A percentile compares a stretch with the other conserved stretches of the same genome.
Evolutionary conservation across 2,329 filamentous ascomycete species (phyloP).

Genomic region (Diaporthe citriasiana): DNA sequence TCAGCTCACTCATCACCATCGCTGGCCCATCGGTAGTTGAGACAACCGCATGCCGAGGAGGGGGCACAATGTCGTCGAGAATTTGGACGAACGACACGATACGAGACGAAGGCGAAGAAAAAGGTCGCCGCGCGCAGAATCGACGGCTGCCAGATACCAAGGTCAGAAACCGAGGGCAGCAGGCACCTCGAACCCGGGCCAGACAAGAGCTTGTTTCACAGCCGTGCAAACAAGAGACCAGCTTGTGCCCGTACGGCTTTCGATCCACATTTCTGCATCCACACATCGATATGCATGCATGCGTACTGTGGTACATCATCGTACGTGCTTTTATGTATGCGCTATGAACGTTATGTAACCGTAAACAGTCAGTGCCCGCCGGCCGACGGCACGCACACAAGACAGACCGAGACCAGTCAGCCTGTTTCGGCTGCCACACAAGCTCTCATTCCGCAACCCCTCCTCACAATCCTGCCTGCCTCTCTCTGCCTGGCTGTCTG

Average conservation of each 20-base stretch:
- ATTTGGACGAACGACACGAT: conserved; percentile 14
- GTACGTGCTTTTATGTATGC: conserved; percentile 7
- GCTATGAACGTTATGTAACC: conserved; percentile 4
- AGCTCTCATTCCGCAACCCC: background rate
- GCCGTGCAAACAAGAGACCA: conserved; percentile 23
- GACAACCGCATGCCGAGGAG: conserved; percentile 7
- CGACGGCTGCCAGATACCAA: conserved; percentile 18
- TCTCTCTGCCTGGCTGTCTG: background rate
- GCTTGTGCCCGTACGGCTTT: background rate
- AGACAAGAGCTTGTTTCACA: conserved; percentile 37
- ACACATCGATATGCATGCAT: background rate
- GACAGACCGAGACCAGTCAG: conserved; percentile 27
- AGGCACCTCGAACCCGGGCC: conserved; percentile 14
- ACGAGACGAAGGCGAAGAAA: background rate
- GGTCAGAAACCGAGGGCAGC: background rate
- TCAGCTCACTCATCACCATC: background rate
- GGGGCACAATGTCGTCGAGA: background rate
- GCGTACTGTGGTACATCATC: no score
- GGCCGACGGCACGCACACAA: conserved; percentile 3
- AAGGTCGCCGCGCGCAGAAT: background rate
- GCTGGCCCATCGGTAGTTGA: conserved; percentile 4
- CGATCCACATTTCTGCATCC: conserved; percentile 12
- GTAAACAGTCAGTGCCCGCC: conserved; percentile 1
- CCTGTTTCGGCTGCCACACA: conserved; percentile 3
- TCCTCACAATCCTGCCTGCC: no score